Percentiles rank a stretch among this genome's conserved stretches.
These are phyloP conservation scores for Cryptosporidium ubiquitum DNA, from an alignment of 169 alveolate genomes.

Conservation along the genomic window DNA sequence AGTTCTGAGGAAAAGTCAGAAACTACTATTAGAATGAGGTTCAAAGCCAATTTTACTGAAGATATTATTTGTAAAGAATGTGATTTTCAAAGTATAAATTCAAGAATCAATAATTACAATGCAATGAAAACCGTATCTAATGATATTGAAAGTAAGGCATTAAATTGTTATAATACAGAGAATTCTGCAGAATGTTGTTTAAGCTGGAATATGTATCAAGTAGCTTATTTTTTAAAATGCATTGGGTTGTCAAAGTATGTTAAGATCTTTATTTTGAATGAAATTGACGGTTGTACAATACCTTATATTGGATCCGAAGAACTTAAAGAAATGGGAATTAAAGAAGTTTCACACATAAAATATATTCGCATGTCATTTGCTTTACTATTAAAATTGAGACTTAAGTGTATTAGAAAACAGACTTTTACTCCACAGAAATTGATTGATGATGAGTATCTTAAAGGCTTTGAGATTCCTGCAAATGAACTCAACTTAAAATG, in stretches of 20 bases:
- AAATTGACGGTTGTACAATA: constrained; percentile 78
- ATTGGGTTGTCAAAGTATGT: constrained; percentile 76
- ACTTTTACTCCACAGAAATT: constrained; percentile 66
- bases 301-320: constrained; percentile 76
- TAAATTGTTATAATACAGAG: constrained; percentile 3
- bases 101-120: constrained; percentile 22
- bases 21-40: neutral
- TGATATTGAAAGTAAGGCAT: constrained; percentile 23
- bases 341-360: constrained; percentile 63
- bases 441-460: constrained; percentile 59
- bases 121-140: constrained; percentile 2
- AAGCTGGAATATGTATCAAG: constrained; percentile 78
- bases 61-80: neutral
- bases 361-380: constrained; percentile 74
- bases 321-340: constrained; percentile 76
- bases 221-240: constrained; percentile 76
- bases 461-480: constrained; percentile 75
- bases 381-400: constrained; percentile 76
- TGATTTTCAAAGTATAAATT: neutral
- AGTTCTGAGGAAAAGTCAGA: neutral
- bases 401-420: constrained; percentile 74
- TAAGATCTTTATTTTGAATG: constrained; percentile 74
- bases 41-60: neutral
- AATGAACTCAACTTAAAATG: constrained; percentile 76
- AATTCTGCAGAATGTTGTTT: constrained; percentile 77